phyloP scores from a whole-genome alignment of 2,329 filamentous ascomycete species.

The Pseudofabraea citricarpa region DNA sequence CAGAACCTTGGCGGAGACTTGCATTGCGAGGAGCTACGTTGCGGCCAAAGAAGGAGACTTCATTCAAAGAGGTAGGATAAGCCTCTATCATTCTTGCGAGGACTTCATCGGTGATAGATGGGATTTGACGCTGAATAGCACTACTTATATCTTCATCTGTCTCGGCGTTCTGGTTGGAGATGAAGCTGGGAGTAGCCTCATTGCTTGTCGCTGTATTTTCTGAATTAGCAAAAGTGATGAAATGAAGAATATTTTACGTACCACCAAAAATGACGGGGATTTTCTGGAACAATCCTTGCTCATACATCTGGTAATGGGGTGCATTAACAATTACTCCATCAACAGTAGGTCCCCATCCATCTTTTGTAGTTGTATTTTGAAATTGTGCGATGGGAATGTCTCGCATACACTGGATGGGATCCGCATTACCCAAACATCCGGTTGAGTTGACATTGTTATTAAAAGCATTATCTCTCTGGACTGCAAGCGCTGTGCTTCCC shows the following conservation, averaged over 20 bases:
- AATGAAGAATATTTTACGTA: neutral
- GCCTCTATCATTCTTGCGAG: neutral
- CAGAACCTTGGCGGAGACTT: conserved; percentile 20
- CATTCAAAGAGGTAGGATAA: neutral
- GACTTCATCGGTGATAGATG: neutral
- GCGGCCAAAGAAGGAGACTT: conserved; percentile 3
- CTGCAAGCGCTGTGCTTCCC: neutral
- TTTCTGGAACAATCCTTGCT: neutral
- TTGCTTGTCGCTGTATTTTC: neutral
- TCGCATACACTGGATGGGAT: neutral
- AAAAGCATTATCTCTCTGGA: neutral
- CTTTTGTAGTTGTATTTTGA: neutral
- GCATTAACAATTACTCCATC: neutral
- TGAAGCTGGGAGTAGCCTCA: neutral
- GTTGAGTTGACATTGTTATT: neutral
- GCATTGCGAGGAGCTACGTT: conserved; percentile 19
- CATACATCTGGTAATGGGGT: neutral
- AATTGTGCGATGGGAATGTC: neutral
- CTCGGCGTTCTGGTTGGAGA: neutral
- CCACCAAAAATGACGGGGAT: neutral
- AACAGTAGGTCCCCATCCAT: neutral
- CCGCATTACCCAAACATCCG: neutral
- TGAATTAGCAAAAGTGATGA: neutral
- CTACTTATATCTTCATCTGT: neutral
- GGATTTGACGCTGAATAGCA: neutral